These are phyloP conservation scores for Cerrena zonata DNA, from an alignment of 1,284 basidiomycete genomes.

Conservation along the genomic window DNA sequence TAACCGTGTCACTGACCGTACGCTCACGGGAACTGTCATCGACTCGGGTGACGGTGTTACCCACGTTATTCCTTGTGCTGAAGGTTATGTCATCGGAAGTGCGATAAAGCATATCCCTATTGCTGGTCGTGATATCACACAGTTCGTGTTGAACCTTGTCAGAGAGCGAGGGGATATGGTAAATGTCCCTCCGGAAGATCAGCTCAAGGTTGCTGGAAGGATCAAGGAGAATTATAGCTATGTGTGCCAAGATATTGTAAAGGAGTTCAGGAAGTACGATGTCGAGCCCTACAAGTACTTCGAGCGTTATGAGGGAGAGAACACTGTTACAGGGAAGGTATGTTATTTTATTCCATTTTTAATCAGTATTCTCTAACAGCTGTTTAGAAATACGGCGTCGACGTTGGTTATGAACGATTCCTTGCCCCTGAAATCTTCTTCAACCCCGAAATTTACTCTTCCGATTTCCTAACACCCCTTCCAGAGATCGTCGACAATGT, in stretches of 20 bases:
- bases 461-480: slow-evolving; percentile 95
- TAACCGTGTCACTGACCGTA: slow-evolving; percentile 86
- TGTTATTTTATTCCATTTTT: slow-evolving; percentile 24
- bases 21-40: slow-evolving; percentile 95
- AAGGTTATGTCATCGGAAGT: slow-evolving; percentile 98
- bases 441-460: slow-evolving; percentile 97
- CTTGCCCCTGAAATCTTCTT: slow-evolving; percentile 99
- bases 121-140: slow-evolving; percentile 94
- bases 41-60: slow-evolving; percentile 99
- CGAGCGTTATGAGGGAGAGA: slow-evolving; percentile 88
- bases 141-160: slow-evolving; percentile 94
- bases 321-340: slow-evolving; percentile 87
- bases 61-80: slow-evolving; percentile 92
- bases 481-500: slow-evolving; percentile 96
- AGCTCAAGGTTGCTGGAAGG: slow-evolving; percentile 84
- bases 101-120: slow-evolving; percentile 99
- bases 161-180: slow-evolving; percentile 91
- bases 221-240: slow-evolving; percentile 99
- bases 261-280: slow-evolving; percentile 98
- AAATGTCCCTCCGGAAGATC: slow-evolving; percentile 93
- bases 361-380: slow-evolving; percentile 1
- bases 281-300: slow-evolving; percentile 95
- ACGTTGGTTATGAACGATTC: slow-evolving; percentile 98
- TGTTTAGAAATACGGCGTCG: slow-evolving; percentile 77
- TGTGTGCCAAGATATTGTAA: slow-evolving; percentile 98